phyloP scores from a whole-genome alignment of 2,329 filamentous ascomycete species.

The Aspergillus fructus region DNA sequence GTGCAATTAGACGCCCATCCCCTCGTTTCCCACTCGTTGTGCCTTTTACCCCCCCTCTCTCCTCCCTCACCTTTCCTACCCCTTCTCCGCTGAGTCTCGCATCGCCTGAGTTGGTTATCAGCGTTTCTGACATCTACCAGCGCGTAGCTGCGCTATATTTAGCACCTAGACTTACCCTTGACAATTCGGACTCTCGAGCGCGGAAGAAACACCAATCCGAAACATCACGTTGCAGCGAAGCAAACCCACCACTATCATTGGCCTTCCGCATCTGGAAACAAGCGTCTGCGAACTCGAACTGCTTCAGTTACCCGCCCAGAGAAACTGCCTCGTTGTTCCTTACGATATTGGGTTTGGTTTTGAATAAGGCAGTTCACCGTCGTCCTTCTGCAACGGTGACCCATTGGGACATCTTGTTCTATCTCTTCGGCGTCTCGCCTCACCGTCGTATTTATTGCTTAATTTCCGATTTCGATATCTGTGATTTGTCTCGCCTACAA shows the following conservation, averaged over 20 bases:
- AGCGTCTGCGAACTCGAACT: slow-evolving; percentile 5
- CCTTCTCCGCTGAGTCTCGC: slow-evolving; percentile 2
- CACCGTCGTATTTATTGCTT: slow-evolving; percentile 6
- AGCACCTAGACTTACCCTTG: slow-evolving; percentile 26
- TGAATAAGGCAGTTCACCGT: slow-evolving; percentile 5
- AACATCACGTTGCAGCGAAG: slow-evolving; percentile 15
- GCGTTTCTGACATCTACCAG: slow-evolving; percentile 27
- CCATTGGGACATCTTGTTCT: slow-evolving; percentile 3
- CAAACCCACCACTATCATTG: slow-evolving; percentile 15
- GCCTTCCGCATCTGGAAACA: slow-evolving; percentile 8
- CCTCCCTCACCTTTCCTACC: slow-evolving; percentile 3
- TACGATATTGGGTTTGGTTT: slow-evolving; percentile 8
- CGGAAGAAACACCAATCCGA: slow-evolving; percentile 17
- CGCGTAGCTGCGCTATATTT: slow-evolving; percentile 33
- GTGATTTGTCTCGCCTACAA: slow-evolving; percentile 6
- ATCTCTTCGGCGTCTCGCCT: slow-evolving; percentile 10
- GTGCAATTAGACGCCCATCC: slow-evolving; percentile 13
- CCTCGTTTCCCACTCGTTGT: slow-evolving; percentile 12
- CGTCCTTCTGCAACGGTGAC: background rate
- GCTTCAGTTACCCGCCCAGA: slow-evolving; percentile 15
- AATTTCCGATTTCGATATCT: slow-evolving; percentile 1
- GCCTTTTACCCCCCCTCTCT: slow-evolving; percentile 8
- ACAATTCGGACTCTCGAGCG: slow-evolving; percentile 17
- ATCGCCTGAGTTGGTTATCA: slow-evolving; percentile 14
- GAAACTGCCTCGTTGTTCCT: slow-evolving; percentile 8